Percentiles rank a stretch among this genome's conserved stretches.
phyloP scores from a whole-genome alignment of 768 basidiomycete species.

The Tremella mesenterica region DNA sequence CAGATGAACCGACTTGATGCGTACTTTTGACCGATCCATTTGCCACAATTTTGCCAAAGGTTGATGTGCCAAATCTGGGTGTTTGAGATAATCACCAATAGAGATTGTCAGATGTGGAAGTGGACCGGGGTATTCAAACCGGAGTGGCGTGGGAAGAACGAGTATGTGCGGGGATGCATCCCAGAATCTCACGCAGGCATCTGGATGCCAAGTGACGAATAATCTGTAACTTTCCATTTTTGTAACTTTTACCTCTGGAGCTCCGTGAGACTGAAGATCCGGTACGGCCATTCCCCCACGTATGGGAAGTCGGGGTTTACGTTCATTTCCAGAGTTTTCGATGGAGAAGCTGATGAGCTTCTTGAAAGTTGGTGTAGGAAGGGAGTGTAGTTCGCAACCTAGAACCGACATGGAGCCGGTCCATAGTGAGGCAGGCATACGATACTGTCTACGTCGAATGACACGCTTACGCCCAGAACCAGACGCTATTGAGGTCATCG shows the following conservation, averaged over 20 bases:
- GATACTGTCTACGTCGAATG: conserved; percentile 19
- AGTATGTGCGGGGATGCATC: conserved; percentile 63
- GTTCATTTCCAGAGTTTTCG: conserved; percentile 51
- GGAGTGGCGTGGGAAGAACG: conserved; percentile 53
- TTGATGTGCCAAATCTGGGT: conserved; percentile 29
- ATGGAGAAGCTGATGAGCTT: conserved; percentile 47
- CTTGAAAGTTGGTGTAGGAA: conserved; percentile 48
- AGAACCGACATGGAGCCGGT: conserved; percentile 35
- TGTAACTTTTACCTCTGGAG: conserved; percentile 39
- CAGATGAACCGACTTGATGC: conserved; percentile 43
- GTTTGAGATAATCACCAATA: conserved; percentile 50
- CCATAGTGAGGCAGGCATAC: conserved; percentile 41
- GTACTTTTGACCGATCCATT: conserved; percentile 37
- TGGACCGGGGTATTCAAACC: conserved; percentile 58
- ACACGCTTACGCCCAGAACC: conserved; percentile 3
- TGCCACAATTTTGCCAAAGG: conserved; percentile 37
- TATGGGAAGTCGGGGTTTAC: conserved; percentile 44
- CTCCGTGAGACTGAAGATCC: conserved; percentile 33
- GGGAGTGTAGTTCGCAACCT: conserved; percentile 35
- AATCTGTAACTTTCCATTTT: conserved; percentile 54
- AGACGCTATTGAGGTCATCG: conserved; percentile 11
- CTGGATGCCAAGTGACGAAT: conserved; percentile 56
- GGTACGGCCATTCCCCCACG: conserved; percentile 39
- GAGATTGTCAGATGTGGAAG: conserved; percentile 59
- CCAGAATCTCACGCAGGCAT: conserved; percentile 61